Conservation (phyloP, 352 stramenopile species). For the Phytophthora tubulina region DNA sequence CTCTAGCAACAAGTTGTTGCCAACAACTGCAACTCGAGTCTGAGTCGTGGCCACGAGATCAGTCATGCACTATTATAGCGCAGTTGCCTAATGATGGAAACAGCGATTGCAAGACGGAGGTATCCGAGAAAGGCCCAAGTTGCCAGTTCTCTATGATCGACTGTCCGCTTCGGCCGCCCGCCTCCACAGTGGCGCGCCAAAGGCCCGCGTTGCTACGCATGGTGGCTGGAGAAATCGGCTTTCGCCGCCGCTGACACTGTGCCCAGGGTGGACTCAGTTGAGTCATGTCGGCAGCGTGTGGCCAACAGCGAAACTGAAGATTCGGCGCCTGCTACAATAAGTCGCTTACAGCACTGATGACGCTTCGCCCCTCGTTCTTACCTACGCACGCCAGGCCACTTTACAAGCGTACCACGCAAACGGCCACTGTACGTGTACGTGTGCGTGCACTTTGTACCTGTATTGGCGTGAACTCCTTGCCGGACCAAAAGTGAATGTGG, state of each 20-base stretch:
- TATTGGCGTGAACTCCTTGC: too few relatives aligned
- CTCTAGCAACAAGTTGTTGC: too few relatives aligned
- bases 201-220: background rate
- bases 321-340: slow-evolving; percentile 5
- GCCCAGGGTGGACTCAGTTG: slow-evolving; percentile 11
- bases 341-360: slow-evolving; percentile 14
- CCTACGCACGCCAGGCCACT: slow-evolving; percentile 16
- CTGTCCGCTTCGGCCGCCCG: slow-evolving; percentile 5
- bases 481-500: too few relatives aligned
- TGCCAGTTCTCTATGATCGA: slow-evolving; percentile 24
- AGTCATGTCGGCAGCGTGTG: slow-evolving; percentile 13
- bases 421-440: background rate
- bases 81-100: slow-evolving; percentile 29
- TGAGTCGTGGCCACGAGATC: background rate
- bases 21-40: background rate
- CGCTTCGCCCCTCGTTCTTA: slow-evolving; percentile 20
- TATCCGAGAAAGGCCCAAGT: slow-evolving; percentile 20
- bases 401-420: background rate
- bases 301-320: slow-evolving; percentile 17
- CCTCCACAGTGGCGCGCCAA: background rate
- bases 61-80: slow-evolving; percentile 17
- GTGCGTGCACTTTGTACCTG: background rate
- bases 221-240: slow-evolving; percentile 17
- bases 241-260: background rate
- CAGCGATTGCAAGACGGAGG: background rate